Conservation (phyloP, 176 grass and related monocot genomes). For the Canna indica region DNA sequence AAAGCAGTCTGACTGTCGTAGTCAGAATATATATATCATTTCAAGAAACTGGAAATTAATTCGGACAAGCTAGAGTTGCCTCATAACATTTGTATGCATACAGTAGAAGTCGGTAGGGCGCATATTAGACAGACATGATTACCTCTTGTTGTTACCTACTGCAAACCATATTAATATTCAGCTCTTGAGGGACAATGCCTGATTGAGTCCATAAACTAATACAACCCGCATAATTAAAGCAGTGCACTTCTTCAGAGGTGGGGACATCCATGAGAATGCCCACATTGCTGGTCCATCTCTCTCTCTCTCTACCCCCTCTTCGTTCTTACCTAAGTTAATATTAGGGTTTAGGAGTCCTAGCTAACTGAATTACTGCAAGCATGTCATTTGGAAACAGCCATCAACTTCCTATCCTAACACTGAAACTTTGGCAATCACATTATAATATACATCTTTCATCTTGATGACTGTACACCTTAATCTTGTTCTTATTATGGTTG, state of each 20-base stretch:
- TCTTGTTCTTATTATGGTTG: not conserved
- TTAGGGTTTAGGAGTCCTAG: not conserved
- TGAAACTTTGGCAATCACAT: no score
- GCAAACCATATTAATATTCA: not conserved
- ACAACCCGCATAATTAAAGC: not conserved
- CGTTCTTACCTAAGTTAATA: not conserved
- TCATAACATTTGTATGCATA: not conserved
- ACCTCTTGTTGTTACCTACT: not conserved
- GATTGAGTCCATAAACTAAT: slow-evolving; percentile 4
- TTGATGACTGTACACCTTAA: not conserved
- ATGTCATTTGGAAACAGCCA: not conserved
- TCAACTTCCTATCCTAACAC: not conserved
- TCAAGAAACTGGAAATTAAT: no score
- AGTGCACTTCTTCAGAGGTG: slow-evolving; percentile 2
- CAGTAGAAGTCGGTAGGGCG: not conserved
- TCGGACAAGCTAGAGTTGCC: no score
- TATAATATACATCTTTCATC: no score
- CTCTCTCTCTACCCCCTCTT: not conserved
- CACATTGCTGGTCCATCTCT: not conserved
- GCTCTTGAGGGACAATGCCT: not conserved
- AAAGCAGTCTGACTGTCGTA: no score
- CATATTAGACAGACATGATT: not conserved
- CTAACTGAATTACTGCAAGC: not conserved
- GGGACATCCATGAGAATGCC: slow-evolving; percentile 16
- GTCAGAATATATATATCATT: no score